phyloP scores from a whole-genome alignment of 1,284 basidiomycete genomes.

The Earliella scabrosa region DNA sequence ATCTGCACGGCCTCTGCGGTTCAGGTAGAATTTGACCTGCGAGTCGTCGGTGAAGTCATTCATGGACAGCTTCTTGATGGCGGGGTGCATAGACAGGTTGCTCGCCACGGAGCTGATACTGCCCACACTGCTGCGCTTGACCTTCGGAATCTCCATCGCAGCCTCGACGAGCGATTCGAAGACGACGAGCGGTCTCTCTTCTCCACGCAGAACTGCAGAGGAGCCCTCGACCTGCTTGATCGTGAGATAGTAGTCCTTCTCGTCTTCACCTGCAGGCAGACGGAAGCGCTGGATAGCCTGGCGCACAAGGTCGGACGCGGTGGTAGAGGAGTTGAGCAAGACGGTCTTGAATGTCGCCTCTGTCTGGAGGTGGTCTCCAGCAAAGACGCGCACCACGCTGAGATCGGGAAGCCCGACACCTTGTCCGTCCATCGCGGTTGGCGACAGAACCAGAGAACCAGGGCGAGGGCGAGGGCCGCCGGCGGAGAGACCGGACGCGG shows the following conservation, averaged over 20 bases:
- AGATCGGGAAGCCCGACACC: slow-evolving; percentile 79
- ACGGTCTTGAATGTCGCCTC: slow-evolving; percentile 99
- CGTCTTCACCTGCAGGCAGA: slow-evolving; percentile 65
- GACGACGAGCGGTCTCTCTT: slow-evolving; percentile 83
- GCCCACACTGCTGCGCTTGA: slow-evolving; percentile 91
- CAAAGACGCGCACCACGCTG: slow-evolving; percentile 94
- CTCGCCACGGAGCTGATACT: slow-evolving; percentile 92
- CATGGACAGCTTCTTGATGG: slow-evolving; percentile 91
- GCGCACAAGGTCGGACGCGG: slow-evolving; percentile 80
- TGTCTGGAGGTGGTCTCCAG: slow-evolving; percentile 84
- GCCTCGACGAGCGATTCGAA: slow-evolving; percentile 86
- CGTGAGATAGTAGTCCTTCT: slow-evolving; percentile 84
- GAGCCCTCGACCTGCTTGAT: slow-evolving; percentile 92
- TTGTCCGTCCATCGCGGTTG: slow-evolving; percentile 60
- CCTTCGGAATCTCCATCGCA: slow-evolving; percentile 80
- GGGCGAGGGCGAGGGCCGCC: slow-evolving; percentile 57
- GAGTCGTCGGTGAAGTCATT: slow-evolving; percentile 98
- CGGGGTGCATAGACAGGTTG: slow-evolving; percentile 91
- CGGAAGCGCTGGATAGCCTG: slow-evolving; percentile 96
- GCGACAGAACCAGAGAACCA: slow-evolving; percentile 72
- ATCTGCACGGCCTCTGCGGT: slow-evolving; percentile 52
- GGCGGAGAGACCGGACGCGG: slow-evolving; percentile 48
- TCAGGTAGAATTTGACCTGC: slow-evolving; percentile 95
- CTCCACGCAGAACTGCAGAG: slow-evolving; percentile 70
- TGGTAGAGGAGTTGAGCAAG: slow-evolving; percentile 86